Evolutionary conservation across 164 flowering plant species (phyloP), one percentile per base, ranked within the genome.

Genomic region (Amborella trichopoda): DNA sequence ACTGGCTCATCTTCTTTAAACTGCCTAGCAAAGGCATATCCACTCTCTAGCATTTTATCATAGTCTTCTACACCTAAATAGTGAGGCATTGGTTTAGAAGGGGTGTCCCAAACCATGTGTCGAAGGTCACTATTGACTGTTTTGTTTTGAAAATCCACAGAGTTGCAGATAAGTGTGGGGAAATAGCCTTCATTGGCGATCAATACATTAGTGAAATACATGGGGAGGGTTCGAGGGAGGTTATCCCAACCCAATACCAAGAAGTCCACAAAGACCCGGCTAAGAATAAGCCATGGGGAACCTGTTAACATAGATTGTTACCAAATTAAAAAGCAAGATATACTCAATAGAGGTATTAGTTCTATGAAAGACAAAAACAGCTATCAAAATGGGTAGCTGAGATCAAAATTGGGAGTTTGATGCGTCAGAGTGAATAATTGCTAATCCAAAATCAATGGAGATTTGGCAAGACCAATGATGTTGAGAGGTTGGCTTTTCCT

Each of bases 231-330:
- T 23, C 78, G 57, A 8, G 82, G 77, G 24, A 73, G 52, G 46
- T 76, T 76, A 28, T 76, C 82, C 78, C 72, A 73, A 36, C 73
- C 75, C 8, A 54, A 46, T 26, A 71, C 55, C 36, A 73, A 73
- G 52, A 59, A 66, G 34, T 73, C 78, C 54, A 68, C 53, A 40
- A 76, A 73, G 14, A 19, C 32, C 57, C 76, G 62, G 46, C 69
- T 66, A 8, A 73, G 67, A 23, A 68, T 66, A 28, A 60, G 53
- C 70, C 71, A 71, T 1, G 72, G 72, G 3, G 76, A 69, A 46
- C 76, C 76, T 71, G 60, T 26, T 48, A 42, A n/a, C n/a, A n/a
- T n/a, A n/a, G n/a, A n/a, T n/a, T n/a, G n/a, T n/a, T n/a, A 34
- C 16, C 40, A 42, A 11, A 22, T 18, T 19, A 26, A 45, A 41